Evolutionary conservation across 2,329 filamentous ascomycete species (phyloP).

Genomic region (Bimuria novae-zelandiae): DNA sequence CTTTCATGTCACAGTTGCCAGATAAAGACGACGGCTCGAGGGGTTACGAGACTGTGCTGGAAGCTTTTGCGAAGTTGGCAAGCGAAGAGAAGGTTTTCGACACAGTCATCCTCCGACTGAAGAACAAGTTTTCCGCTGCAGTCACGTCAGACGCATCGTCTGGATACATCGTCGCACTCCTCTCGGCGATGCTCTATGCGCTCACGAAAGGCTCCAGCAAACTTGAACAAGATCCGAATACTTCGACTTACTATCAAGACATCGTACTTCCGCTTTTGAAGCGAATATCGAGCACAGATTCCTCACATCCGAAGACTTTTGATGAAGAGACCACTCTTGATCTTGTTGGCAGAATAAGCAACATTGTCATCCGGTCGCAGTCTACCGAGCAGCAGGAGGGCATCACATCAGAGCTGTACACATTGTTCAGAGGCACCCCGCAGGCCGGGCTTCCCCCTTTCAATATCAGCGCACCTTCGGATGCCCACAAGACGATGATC

Average conservation of each 20-base stretch:
- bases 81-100: conserved; percentile 66
- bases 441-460: conserved; percentile 40
- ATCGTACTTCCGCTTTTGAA: conserved; percentile 51
- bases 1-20: conserved; percentile 67
- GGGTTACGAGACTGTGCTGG: conserved; percentile 61
- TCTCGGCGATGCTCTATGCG: conserved; percentile 65
- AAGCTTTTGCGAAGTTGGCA: conserved; percentile 67
- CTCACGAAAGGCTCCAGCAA: conserved; percentile 61
- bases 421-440: conserved; percentile 51
- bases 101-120: conserved; percentile 64
- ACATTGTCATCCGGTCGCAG: conserved; percentile 62
- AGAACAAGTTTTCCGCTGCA: conserved; percentile 65
- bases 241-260: conserved; percentile 52
- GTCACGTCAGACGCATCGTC: conserved; percentile 57
- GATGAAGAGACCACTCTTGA: conserved; percentile 60
- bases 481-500: conserved; percentile 55
- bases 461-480: conserved; percentile 28
- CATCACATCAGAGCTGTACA: conserved; percentile 60
- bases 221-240: conserved; percentile 49
- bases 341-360: conserved; percentile 64
- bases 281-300: conserved; percentile 40
- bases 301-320: conserved; percentile 38
- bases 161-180: conserved; percentile 62
- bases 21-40: conserved; percentile 55
- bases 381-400: conserved; percentile 55